Base-by-base conservation (phyloP, 371 early-diverging fungal species). In the Syncephalastrum racemosum region DNA sequence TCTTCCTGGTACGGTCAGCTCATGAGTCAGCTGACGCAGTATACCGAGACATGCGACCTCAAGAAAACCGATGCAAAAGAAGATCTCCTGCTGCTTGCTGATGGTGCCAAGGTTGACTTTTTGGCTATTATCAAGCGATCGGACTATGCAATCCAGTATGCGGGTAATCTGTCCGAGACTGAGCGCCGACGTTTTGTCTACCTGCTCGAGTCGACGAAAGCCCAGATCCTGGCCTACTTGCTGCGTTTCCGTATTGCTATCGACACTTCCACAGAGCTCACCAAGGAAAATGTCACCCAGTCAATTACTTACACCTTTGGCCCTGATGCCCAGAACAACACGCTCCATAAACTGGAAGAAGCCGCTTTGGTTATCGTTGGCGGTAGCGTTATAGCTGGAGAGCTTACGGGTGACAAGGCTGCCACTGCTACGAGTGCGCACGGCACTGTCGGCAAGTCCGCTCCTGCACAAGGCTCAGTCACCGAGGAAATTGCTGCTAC, bases 131-230 rank as follows among this genome's bases (percentile, higher is more conserved):
- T 70, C n/a, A 50, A 60, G 4, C 67, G 66, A 22, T 45, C 61
- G 12, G 63, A 70, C 15, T 43, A 43, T 25, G 54, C 58, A 54
- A 13, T 31, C 24, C 12, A 58, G 46, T 48, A 56, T 19, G 22
- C 49, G 20, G 14, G 41, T 14, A 47, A 49, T 20, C 53, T 70
- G 6, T 49, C 64, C 14, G 58, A 54, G 62, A 20, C 58, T 22
- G 66, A 73, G 18, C 63, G 74, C 40, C 61, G 60, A 5, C 61
- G 60, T n/a, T 44, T 72, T 14, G 49, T 65, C 19, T 62, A 68
- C n/a, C 46, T 53, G 8, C 53, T 68, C 1, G 62, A 61, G 19
- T 61, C 55, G 3, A 47, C 68, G 31, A 65, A 66, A 47, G 46
- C 59, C 15, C 48, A 49, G 27, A 23, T 74, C 6, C 7, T 68